Conservation (phyloP, 129 eudicot genomes). For the Artemisia argyi region DNA sequence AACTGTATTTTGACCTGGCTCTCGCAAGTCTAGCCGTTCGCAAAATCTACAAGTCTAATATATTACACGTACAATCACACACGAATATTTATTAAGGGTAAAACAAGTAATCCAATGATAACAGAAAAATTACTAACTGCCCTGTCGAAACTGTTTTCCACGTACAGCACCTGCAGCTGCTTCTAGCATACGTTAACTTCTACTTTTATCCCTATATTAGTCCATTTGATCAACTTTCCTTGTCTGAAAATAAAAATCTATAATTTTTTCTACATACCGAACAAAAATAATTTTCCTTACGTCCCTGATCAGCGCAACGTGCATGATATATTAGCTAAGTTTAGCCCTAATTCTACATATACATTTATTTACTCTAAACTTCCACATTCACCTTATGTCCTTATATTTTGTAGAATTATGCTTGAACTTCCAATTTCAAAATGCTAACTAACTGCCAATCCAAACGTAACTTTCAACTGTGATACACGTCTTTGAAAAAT, state of each 20-base stretch:
- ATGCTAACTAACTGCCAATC: not conserved
- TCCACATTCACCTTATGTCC: too few species aligned
- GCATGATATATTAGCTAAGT: too few species aligned
- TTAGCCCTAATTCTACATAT: too few species aligned
- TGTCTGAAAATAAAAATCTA: not conserved
- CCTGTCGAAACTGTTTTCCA: too few species aligned
- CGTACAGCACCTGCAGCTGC: too few species aligned
- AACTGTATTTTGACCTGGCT: not conserved
- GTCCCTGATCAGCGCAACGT: too few species aligned
- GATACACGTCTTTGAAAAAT: not conserved
- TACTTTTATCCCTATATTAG: not conserved
- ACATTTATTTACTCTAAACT: too few species aligned
- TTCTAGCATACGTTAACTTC: slow-evolving; percentile 16
- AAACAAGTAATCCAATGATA: slow-evolving; percentile 1
- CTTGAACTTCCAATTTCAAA: too few species aligned
- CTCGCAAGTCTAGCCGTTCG: not conserved
- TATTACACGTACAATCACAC: not conserved
- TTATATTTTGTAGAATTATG: too few species aligned
- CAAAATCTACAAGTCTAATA: not conserved
- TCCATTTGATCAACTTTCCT: not conserved
- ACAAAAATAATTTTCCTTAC: too few species aligned
- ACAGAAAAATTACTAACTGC: not conserved
- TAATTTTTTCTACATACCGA: too few species aligned
- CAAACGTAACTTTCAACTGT: not conserved
- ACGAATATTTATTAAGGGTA: not conserved